Conservation (phyloP, 306 rosid species). For the Rubus idaeus region DNA sequence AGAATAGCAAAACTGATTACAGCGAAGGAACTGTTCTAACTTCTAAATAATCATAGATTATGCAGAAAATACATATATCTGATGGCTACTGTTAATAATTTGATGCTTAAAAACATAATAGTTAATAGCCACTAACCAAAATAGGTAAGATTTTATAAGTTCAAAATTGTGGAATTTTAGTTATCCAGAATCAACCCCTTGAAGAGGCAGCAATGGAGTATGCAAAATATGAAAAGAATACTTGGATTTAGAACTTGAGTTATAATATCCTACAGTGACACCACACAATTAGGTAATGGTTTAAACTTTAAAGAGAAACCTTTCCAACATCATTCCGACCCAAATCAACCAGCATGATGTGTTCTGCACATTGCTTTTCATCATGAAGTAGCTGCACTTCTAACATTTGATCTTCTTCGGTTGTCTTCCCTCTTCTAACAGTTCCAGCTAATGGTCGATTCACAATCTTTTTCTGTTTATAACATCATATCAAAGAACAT, state of each 20-base stretch:
- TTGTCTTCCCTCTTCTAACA: conserved; percentile 54
- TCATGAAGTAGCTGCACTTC: conserved; percentile 55
- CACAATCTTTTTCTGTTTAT: conserved; percentile 60
- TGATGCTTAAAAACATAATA: too few relatives aligned
- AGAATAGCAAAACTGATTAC: neutral
- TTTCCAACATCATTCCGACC: conserved; percentile 93
- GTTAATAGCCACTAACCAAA: too few relatives aligned
- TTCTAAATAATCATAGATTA: too few relatives aligned
- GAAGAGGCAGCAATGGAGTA: neutral
- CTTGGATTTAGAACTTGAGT: neutral
- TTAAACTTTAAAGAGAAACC: conserved; percentile 38
- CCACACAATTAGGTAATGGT: conserved; percentile 17
- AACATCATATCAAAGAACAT: conserved; percentile 21
- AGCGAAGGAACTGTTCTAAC: too few relatives aligned
- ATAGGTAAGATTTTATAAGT: neutral
- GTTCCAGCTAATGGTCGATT: conserved; percentile 95
- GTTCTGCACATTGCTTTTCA: conserved; percentile 83
- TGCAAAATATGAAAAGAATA: neutral
- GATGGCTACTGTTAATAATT: too few relatives aligned
- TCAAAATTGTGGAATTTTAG: neutral
- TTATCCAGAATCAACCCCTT: too few relatives aligned
- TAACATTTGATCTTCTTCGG: conserved; percentile 52
- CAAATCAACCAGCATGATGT: conserved; percentile 86
- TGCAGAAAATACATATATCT: too few relatives aligned
- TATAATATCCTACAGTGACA: neutral